A percentile compares a stretch with the other conserved stretches of the same genome.
These are phyloP conservation scores for Fusarium sp. DNA, from an alignment of 2,329 filamentous ascomycete genomes.

Conservation along the genomic window DNA sequence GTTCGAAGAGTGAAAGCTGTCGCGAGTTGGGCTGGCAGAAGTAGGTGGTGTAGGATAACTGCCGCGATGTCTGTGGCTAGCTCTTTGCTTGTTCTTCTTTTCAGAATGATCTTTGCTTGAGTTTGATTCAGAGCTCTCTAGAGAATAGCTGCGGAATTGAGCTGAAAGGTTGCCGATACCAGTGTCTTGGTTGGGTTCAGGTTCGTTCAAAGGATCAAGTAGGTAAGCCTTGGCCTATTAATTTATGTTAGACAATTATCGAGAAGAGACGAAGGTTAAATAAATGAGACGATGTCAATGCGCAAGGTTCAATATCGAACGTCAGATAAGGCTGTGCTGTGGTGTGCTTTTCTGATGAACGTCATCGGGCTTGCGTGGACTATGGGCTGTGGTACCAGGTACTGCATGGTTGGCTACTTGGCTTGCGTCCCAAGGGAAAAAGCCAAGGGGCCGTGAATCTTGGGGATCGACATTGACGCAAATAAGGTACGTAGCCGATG, in stretches of 20 bases:
- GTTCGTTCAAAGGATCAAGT: conserved; percentile 75
- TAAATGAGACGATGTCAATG: background rate
- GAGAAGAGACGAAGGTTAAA: background rate
- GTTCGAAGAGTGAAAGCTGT: conserved; percentile 59
- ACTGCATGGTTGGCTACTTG: conserved; percentile 25
- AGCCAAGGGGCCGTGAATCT: conserved; percentile 21
- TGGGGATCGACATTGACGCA: conserved; percentile 41
- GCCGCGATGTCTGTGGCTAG: conserved; percentile 18
- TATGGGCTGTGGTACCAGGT: conserved; percentile 16
- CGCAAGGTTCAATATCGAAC: background rate
- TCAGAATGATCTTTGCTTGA: conserved; percentile 10
- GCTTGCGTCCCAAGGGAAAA: conserved; percentile 31
- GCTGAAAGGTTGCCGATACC: conserved; percentile 53
- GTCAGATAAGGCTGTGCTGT: background rate
- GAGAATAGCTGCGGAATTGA: conserved; percentile 31
- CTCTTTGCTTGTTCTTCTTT: conserved; percentile 12
- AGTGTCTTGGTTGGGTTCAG: conserved; percentile 74
- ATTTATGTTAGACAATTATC: conserved; percentile 1
- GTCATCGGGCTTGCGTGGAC: conserved; percentile 44
- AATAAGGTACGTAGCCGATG: conserved; percentile 25
- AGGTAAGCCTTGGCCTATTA: conserved; percentile 72
- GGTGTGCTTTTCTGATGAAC: conserved; percentile 23
- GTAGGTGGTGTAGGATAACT: conserved; percentile 61
- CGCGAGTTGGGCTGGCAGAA: conserved; percentile 64
- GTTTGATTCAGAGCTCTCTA: conserved; percentile 26